phyloP scores from a whole-genome alignment of 2,329 filamentous ascomycete species.

The Pestalotiopsis sp. region DNA sequence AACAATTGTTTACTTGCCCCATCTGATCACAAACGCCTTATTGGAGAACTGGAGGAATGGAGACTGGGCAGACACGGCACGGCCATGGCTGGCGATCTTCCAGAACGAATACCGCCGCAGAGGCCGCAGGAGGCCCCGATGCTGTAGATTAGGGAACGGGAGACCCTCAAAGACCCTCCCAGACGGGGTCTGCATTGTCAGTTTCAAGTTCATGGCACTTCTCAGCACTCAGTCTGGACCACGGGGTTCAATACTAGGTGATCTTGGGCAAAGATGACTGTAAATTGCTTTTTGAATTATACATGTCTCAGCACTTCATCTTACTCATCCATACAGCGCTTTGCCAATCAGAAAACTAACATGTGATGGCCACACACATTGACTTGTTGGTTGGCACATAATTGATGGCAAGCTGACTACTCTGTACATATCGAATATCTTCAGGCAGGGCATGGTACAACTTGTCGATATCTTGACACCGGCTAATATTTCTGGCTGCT shows the following conservation, averaged over 20 bases:
- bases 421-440: too few species aligned
- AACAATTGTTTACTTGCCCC: neutral
- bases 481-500: neutral
- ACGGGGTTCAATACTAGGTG: neutral
- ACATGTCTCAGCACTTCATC: neutral
- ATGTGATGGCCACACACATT: neutral
- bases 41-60: neutral
- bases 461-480: neutral
- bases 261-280: neutral
- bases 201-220: constrained; percentile 9
- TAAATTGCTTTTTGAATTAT: neutral
- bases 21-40: neutral
- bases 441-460: too few species aligned
- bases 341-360: neutral
- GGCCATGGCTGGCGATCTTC: neutral
- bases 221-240: neutral
- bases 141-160: neutral
- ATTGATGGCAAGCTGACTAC: too few species aligned
- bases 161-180: neutral
- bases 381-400: neutral
- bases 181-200: neutral
- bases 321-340: neutral
- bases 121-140: neutral
- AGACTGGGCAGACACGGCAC: neutral
- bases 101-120: neutral